phyloP scores from a whole-genome alignment of 2,329 filamentous ascomycete genomes.

The Colletotrichum lindemuthianum region DNA sequence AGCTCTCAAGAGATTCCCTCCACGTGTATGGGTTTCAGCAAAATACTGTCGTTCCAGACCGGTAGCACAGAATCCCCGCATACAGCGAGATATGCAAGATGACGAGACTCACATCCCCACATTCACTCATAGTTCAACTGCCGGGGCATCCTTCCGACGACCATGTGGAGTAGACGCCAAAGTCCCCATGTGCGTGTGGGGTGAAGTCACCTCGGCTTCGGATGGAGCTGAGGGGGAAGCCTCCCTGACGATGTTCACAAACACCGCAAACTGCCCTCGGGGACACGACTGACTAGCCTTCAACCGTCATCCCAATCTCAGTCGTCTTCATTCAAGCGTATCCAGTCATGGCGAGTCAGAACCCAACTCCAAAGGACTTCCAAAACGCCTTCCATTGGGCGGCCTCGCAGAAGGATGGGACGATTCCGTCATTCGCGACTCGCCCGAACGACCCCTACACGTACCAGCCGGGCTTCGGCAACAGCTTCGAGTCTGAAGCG shows the following conservation, averaged over 20 bases:
- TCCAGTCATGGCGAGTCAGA: slow-evolving; percentile 11
- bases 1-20: no score
- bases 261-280: not conserved
- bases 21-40: no score
- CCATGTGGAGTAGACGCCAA: slow-evolving; percentile 15
- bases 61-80: no score
- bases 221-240: not conserved
- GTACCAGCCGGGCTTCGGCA: slow-evolving; percentile 67
- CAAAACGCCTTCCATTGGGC: slow-evolving; percentile 67
- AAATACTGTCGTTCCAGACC: no score
- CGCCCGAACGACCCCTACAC: slow-evolving; percentile 55
- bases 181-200: slow-evolving; percentile 14
- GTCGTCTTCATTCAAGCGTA: not conserved
- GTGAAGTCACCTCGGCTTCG: not conserved
- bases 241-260: no score
- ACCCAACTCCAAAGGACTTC: slow-evolving; percentile 47
- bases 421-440: slow-evolving; percentile 62
- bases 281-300: no score
- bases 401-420: slow-evolving; percentile 67
- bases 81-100: not conserved
- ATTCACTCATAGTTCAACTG: not conserved
- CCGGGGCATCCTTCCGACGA: not conserved
- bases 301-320: not conserved
- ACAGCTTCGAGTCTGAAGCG: slow-evolving; percentile 57
- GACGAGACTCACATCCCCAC: not conserved